Percentiles rank a stretch among this genome's conserved stretches.
Conservation (phyloP, 371 early-diverging fungal species). For the Zopfochytrium polystomum region DNA sequence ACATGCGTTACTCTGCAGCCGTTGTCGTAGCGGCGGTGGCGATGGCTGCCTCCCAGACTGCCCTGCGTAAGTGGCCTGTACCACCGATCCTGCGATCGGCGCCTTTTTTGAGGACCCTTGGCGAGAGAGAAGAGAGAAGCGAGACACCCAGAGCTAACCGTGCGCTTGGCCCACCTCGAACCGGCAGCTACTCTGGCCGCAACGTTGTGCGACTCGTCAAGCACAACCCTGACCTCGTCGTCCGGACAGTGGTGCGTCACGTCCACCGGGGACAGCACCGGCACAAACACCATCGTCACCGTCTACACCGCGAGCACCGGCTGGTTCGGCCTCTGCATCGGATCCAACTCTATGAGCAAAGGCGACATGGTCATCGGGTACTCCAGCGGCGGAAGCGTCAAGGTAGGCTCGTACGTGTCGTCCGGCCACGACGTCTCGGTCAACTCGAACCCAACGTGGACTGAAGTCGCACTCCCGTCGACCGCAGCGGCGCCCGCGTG, state of each 20-base stretch:
- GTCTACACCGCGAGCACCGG: not conserved
- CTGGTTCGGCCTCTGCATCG: conserved; percentile 2
- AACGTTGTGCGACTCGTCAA: no score
- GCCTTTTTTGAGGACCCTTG: no score
- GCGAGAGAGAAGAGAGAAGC: no score
- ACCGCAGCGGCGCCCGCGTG: not conserved
- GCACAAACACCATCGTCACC: not conserved
- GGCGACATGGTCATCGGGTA: conserved; percentile 3
- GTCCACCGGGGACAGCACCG: not conserved
- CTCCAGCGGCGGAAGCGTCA: not conserved
- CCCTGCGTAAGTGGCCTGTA: no score
- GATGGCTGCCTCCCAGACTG: no score
- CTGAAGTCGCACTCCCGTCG: not conserved
- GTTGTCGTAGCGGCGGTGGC: no score
- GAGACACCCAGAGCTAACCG: no score
- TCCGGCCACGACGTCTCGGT: not conserved
- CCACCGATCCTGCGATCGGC: no score
- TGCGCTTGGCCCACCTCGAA: no score
- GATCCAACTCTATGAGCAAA: not conserved
- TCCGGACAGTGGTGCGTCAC: not conserved
- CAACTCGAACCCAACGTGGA: not conserved
- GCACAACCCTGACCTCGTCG: not conserved
- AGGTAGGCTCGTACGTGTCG: not conserved
- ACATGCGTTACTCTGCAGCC: no score
- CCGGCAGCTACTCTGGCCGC: no score